A percentile compares a stretch with the other conserved stretches of the same genome.
phyloP scores from a whole-genome alignment of 75 land plant genomes.

The Sequoia sempervirens region DNA sequence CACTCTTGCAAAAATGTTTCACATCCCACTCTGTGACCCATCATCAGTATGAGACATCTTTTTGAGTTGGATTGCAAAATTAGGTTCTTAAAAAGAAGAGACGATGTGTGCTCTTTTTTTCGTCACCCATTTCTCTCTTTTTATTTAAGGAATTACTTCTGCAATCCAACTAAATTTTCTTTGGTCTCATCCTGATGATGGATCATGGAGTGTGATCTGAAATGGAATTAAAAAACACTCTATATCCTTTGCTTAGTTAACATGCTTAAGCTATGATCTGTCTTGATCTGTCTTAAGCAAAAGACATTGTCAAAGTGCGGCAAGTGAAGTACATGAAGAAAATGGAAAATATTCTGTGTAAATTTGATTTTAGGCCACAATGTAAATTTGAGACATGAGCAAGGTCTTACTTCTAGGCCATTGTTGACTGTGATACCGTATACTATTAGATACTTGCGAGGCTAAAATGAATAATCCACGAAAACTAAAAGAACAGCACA shows the following conservation, averaged over 20 bases:
- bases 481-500: background rate
- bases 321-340: background rate
- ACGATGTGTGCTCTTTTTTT: background rate
- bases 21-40: too few species aligned
- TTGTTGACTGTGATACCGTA: background rate
- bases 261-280: background rate
- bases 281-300: background rate
- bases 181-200: too few species aligned
- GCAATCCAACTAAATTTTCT: too few species aligned
- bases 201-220: too few species aligned
- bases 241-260: background rate
- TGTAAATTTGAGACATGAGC: background rate
- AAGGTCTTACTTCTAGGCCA: background rate
- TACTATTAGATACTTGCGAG: background rate
- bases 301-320: background rate
- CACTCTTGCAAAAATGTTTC: too few species aligned
- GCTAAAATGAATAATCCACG: background rate
- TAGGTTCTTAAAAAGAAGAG: background rate
- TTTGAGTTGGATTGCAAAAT: background rate
- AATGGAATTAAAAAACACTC: too few species aligned
- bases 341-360: background rate
- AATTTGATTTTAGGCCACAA: background rate
- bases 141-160: too few species aligned
- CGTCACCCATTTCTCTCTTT: too few species aligned
- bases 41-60: too few species aligned